Base-by-base conservation (phyloP, 176 grass and related monocot genomes). In the Ampelocalamus luodianensis region DNA sequence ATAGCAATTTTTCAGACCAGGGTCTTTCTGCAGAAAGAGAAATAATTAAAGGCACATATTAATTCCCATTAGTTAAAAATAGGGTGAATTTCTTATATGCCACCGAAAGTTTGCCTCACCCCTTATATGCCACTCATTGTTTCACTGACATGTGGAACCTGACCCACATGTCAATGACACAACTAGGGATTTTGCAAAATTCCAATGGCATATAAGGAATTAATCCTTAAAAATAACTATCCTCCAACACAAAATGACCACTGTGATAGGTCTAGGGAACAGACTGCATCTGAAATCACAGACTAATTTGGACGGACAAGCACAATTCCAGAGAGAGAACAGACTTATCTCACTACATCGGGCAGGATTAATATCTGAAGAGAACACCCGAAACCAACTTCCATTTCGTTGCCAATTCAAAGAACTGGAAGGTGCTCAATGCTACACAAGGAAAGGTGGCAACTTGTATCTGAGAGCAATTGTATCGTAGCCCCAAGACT, bases 301-400 rank as follows among this genome's bases (percentile, higher is more conserved):
- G 3, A 48, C 40, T 24, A 11, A 65, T 73, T 79, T 14, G 40
- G 40, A 42, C 15, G 58, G 20, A 48, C 5, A 59, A 51, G 16
- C 4, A 48, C 44, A 40, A 27, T 78, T 48, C 65, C 26, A 48
- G 46, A 77, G 1, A 48, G 46, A 77, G 1, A 78, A 55, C 37
- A 5, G 15, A 71, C 8, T 66, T 22, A 37, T 66, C 67, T 65
- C 67, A 80, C 27, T n/a, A 12, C 48, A 65, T 9, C 27, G 60
- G 65, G 51, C 18, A 81, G 62, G 49, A 65, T 50, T 65, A 26
- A 55, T 65, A 56, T 17, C 49, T n/a, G 23, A 74, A 65, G 15
- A 74, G 78, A 82, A 56, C 72, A 46, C 6, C 3, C 1, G 3
- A 23, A 49, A 29, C 53, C 14, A 37, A 62, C 2, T 13, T 72